phyloP scores from a whole-genome alignment of 106 monocot species.

The Acorus gramineus region DNA sequence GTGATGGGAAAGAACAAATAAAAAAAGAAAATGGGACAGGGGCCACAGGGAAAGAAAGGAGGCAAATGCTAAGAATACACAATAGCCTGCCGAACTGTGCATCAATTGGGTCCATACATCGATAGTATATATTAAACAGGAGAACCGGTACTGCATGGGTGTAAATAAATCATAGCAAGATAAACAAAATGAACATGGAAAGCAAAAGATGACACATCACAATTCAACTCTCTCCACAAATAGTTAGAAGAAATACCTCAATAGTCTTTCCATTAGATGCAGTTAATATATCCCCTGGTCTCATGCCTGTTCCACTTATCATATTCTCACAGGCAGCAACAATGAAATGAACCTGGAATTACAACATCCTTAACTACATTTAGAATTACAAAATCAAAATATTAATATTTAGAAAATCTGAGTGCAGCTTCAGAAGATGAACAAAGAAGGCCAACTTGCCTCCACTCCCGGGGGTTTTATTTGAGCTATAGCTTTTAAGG shows the following conservation, averaged over 20 bases:
- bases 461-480: conserved; percentile 92
- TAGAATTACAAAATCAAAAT: neutral
- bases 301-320: conserved; percentile 96
- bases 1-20: no score
- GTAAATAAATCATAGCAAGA: neutral
- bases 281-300: conserved; percentile 88
- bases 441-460: conserved; percentile 21
- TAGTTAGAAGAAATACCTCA: conserved; percentile 41
- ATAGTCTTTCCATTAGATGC: conserved; percentile 98
- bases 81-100: no score
- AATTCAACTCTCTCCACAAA: neutral
- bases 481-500: conserved; percentile 87
- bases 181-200: neutral
- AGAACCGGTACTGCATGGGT: no score
- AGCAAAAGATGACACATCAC: neutral
- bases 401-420: neutral
- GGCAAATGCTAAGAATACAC: no score
- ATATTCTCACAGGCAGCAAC: conserved; percentile 99
- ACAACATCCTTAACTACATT: neutral
- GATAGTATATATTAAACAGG: no score
- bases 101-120: no score
- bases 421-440: neutral
- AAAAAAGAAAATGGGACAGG: no score
- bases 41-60: no score
- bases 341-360: conserved; percentile 79